These are phyloP conservation scores for Pyropia haitanensis DNA, from an alignment of 23 red algal genomes.

Conservation along the genomic window DNA sequence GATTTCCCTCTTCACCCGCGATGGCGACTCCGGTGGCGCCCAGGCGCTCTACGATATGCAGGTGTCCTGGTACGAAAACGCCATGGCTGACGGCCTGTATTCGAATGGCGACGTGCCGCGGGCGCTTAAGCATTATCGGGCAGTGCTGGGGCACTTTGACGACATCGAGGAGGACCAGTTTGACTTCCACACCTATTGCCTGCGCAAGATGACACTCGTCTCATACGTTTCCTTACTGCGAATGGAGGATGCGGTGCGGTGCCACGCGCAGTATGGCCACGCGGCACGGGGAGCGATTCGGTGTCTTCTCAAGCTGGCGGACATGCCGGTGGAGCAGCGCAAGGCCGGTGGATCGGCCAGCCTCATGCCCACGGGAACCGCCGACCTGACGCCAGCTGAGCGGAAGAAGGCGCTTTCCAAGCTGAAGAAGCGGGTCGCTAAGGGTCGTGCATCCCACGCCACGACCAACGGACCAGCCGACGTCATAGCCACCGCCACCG, in stretches of 20 bases:
- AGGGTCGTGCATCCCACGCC: constrained; percentile 7
- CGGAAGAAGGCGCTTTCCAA: constrained; percentile 68
- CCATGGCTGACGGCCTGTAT: constrained; percentile 49
- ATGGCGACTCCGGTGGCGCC: constrained; percentile 55
- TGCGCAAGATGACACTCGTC: constrained; percentile 74
- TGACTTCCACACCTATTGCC: constrained; percentile 85
- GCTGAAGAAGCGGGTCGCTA: constrained; percentile 44
- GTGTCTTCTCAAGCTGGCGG: constrained; percentile 25
- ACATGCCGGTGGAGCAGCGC: constrained; percentile 40
- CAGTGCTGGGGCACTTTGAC: constrained; percentile 84
- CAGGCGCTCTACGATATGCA: constrained; percentile 97
- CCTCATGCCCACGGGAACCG: constrained; percentile 24
- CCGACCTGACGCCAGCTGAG: constrained; percentile 51
- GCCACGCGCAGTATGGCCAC: constrained; percentile 36
- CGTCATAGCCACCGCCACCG: constrained; percentile 4
- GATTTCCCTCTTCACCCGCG: constrained; percentile 80
- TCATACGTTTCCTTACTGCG: constrained; percentile 62
- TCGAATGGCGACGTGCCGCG: constrained; percentile 35
- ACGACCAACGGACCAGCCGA: constrained; percentile 3
- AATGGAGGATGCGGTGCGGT: constrained; percentile 47
- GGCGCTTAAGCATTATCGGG: constrained; percentile 81
- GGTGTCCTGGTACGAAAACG: constrained; percentile 94
- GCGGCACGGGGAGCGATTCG: constrained; percentile 22
- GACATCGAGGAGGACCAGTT: constrained; percentile 90
- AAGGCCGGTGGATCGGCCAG: constrained; percentile 15